phyloP scores from a whole-genome alignment of 306 rosid species.

The Vachellia pachyceras region DNA sequence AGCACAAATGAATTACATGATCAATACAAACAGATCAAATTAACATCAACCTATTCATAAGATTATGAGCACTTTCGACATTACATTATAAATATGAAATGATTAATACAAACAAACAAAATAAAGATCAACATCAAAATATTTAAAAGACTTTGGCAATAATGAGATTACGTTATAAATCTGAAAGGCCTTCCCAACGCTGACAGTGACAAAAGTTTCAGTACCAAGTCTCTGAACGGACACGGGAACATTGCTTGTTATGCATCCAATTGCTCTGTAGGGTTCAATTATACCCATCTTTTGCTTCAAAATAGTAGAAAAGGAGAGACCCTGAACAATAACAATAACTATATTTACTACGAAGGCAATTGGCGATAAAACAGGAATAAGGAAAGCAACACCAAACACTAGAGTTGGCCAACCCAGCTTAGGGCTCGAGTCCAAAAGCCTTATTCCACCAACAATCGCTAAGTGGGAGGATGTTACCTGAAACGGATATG shows the following conservation, averaged over 20 bases:
- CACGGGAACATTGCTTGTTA: slow-evolving; percentile 72
- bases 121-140: neutral
- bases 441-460: no score
- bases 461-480: no score
- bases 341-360: neutral
- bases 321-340: neutral
- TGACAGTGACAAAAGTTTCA: slow-evolving; percentile 86
- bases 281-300: slow-evolving; percentile 88
- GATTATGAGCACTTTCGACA: neutral
- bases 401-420: no score
- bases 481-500: no score
- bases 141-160: neutral
- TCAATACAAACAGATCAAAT: neutral
- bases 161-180: slow-evolving; percentile 66
- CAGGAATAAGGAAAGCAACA: no score
- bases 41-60: neutral
- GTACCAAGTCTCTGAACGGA: slow-evolving; percentile 86
- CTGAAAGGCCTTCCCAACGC: slow-evolving; percentile 91
- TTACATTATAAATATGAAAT: slow-evolving; percentile 81
- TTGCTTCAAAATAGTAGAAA: neutral
- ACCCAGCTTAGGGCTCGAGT: no score
- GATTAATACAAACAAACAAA: no score
- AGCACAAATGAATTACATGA: neutral
- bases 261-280: slow-evolving; percentile 85
- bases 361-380: no score